Conservation (phyloP, 805 yeast species). For the Torulaspora indica region DNA sequence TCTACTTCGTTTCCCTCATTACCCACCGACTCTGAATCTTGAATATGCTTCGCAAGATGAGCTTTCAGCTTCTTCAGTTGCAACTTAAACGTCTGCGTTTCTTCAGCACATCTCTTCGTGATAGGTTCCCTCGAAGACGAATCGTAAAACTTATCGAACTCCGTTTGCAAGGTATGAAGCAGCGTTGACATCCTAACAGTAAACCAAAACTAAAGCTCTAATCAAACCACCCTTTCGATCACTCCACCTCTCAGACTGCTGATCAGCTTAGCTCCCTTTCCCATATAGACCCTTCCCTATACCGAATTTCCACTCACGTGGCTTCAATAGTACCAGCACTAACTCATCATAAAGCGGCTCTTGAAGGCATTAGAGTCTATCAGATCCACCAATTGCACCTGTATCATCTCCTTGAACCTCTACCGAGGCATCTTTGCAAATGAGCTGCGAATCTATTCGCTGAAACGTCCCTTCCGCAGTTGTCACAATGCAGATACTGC, state of each 20-base stretch:
- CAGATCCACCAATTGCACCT: background rate
- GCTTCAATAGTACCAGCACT: background rate
- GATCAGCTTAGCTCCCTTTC: background rate
- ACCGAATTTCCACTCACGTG: background rate
- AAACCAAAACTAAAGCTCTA: background rate
- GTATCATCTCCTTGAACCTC: slow-evolving; percentile 49
- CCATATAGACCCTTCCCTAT: background rate
- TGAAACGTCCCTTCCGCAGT: slow-evolving; percentile 82
- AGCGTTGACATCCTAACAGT: slow-evolving; percentile 17
- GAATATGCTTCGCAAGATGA: slow-evolving; percentile 37
- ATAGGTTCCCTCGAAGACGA: slow-evolving; percentile 14
- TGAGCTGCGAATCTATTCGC: slow-evolving; percentile 93
- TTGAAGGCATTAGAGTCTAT: background rate
- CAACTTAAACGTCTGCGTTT: slow-evolving; percentile 37
- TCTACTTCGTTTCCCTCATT: slow-evolving; percentile 19
- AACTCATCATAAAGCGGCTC: background rate
- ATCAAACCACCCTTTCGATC: no score
- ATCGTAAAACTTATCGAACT: slow-evolving; percentile 21
- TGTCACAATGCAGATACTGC: slow-evolving; percentile 66
- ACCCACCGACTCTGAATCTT: slow-evolving; percentile 18
- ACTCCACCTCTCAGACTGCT: background rate
- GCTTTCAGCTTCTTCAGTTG: slow-evolving; percentile 41
- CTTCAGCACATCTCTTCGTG: slow-evolving; percentile 24
- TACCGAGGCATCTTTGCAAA: slow-evolving; percentile 80
- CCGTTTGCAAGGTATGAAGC: slow-evolving; percentile 19